Conservation (phyloP, 306 rosid genomes). For the Rosa multiflora region DNA sequence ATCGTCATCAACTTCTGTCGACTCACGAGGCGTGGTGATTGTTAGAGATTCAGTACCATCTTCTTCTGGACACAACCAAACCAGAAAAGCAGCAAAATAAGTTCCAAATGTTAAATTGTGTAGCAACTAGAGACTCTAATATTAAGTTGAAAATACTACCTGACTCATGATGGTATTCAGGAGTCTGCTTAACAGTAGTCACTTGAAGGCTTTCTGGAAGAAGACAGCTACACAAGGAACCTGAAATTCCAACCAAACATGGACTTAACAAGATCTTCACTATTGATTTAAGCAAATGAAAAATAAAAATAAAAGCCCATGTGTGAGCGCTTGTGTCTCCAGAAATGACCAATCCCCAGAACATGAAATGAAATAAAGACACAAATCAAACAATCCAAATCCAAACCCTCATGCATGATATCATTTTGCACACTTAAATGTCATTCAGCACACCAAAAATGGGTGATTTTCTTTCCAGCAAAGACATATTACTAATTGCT, state of each 20-base stretch:
- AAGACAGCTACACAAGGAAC: slow-evolving; percentile 84
- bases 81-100: slow-evolving; percentile 18
- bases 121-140: neutral
- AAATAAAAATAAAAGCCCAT: neutral
- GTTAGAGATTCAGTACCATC: slow-evolving; percentile 55
- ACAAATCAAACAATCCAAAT: neutral
- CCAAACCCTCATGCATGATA: neutral
- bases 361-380: neutral
- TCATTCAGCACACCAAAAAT: neutral
- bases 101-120: slow-evolving; percentile 26
- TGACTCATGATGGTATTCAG: slow-evolving; percentile 68
- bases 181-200: slow-evolving; percentile 69
- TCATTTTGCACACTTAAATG: neutral
- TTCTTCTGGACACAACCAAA: slow-evolving; percentile 52
- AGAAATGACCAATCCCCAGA: neutral
- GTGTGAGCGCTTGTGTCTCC: neutral
- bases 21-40: slow-evolving; percentile 41
- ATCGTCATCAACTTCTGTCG: slow-evolving; percentile 53
- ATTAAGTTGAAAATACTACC: slow-evolving; percentile 46
- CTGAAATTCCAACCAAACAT: slow-evolving; percentile 51
- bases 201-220: slow-evolving; percentile 96
- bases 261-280: slow-evolving; percentile 15
- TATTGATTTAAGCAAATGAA: slow-evolving; percentile 14
- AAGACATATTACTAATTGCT: neutral
- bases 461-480: slow-evolving; percentile 2